Conservation (phyloP, 2,329 filamentous ascomycete species). For the Trichoderma arundinaceum region DNA sequence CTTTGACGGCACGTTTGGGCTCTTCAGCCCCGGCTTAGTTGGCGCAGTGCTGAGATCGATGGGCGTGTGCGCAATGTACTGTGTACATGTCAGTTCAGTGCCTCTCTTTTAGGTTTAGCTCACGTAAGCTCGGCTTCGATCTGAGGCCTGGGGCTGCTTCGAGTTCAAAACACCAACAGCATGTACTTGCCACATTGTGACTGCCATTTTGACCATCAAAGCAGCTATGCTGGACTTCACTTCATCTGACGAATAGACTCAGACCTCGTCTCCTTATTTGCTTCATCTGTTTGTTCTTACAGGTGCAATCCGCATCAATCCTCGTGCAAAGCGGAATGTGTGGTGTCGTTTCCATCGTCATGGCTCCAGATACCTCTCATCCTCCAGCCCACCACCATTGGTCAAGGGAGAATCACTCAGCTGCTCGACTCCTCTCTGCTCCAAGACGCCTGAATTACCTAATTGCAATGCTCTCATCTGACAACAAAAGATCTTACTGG, state of each 20-base stretch:
- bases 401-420: neutral
- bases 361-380: too few species aligned
- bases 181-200: too few species aligned
- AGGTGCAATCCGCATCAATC: too few species aligned
- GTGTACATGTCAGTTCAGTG: neutral
- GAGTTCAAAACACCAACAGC: too few species aligned
- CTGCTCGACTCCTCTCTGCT: neutral
- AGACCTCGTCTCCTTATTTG: too few species aligned
- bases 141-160: too few species aligned
- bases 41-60: neutral
- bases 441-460: neutral
- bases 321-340: too few species aligned
- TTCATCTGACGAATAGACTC: too few species aligned
- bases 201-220: too few species aligned
- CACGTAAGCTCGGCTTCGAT: neutral
- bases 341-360: too few species aligned
- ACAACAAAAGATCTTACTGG: neutral
- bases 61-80: neutral
- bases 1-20: neutral
- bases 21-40: neutral
- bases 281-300: too few species aligned
- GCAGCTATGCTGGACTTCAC: too few species aligned
- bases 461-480: neutral
- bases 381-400: neutral
- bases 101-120: neutral